These are phyloP conservation scores for Hydnomerulius pinastri DNA, from an alignment of 768 basidiomycete species.

Conservation along the genomic window DNA sequence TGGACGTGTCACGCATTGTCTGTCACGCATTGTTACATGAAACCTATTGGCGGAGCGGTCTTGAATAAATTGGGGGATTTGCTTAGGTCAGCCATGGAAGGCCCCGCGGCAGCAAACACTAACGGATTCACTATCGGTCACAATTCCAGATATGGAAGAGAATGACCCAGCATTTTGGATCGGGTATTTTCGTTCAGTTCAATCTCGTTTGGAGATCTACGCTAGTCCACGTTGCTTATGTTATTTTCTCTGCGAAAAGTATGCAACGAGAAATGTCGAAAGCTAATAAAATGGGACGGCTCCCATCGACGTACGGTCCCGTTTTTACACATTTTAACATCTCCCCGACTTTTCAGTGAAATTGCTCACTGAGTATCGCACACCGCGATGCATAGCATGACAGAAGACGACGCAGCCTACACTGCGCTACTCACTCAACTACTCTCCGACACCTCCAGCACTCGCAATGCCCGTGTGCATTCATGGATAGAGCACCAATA, in stretches of 20 bases:
- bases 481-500: conserved; percentile 40
- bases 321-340: neutral
- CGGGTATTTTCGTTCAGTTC: neutral
- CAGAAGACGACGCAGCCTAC: conserved; percentile 33
- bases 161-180: neutral
- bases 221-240: conserved; percentile 17
- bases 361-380: conserved; percentile 11
- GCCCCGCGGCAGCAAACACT: conserved; percentile 6
- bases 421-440: conserved; percentile 30
- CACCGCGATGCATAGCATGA: conserved; percentile 22
- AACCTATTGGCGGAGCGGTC: neutral
- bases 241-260: conserved; percentile 14
- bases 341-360: conserved; percentile 12
- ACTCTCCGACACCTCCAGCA: conserved; percentile 19
- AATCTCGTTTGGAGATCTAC: conserved; percentile 10
- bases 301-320: neutral
- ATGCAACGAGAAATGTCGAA: neutral
- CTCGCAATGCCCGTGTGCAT: conserved; percentile 32
- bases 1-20: neutral
- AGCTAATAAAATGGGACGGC: conserved; percentile 22
- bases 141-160: neutral
- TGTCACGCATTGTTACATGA: neutral
- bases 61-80: conserved; percentile 9
- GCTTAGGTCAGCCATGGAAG: conserved; percentile 18
- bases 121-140: conserved; percentile 9